Percentiles rank a stretch among this genome's conserved stretches.
Conservation (phyloP, 192 early-diverging fungal species). For the Dispira simplex region DNA sequence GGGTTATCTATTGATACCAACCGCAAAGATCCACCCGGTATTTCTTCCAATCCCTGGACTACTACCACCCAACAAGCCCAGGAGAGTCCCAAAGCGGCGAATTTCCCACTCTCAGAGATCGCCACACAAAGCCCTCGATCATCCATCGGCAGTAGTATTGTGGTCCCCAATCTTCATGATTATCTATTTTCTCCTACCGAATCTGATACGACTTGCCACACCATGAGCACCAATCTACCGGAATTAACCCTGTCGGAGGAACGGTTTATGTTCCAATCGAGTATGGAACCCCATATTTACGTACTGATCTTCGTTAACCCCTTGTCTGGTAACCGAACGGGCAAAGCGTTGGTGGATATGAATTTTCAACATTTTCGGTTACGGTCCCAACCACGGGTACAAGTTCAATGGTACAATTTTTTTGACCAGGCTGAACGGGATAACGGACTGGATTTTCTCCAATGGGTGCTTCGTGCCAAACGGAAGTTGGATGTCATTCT, state of each 20-base stretch:
- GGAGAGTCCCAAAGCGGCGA: too few species aligned
- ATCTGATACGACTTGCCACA: too few species aligned
- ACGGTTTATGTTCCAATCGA: background rate
- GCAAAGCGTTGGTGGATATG: constrained; percentile 37
- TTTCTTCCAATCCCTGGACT: too few species aligned
- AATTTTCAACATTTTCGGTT: constrained; percentile 50
- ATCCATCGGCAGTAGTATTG: too few species aligned
- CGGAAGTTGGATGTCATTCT: constrained; percentile 5
- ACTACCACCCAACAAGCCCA: too few species aligned
- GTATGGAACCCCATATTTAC: constrained; percentile 32
- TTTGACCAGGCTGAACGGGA: constrained; percentile 35
- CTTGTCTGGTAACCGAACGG: constrained; percentile 53
- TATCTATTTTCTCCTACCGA: too few species aligned
- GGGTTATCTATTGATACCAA: too few species aligned
- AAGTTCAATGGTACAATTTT: constrained; percentile 59
- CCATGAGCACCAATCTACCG: background rate
- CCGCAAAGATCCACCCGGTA: too few species aligned
- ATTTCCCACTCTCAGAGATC: too few species aligned
- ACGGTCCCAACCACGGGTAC: constrained; percentile 40
- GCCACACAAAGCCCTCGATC: too few species aligned
- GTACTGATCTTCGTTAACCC: constrained; percentile 67
- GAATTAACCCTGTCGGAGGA: constrained; percentile 4
- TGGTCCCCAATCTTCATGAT: too few species aligned
- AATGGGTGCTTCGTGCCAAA: constrained; percentile 31
- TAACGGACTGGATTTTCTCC: constrained; percentile 40